Base-by-base conservation (phyloP, 306 rosid genomes). In the Rosa rugosa region DNA sequence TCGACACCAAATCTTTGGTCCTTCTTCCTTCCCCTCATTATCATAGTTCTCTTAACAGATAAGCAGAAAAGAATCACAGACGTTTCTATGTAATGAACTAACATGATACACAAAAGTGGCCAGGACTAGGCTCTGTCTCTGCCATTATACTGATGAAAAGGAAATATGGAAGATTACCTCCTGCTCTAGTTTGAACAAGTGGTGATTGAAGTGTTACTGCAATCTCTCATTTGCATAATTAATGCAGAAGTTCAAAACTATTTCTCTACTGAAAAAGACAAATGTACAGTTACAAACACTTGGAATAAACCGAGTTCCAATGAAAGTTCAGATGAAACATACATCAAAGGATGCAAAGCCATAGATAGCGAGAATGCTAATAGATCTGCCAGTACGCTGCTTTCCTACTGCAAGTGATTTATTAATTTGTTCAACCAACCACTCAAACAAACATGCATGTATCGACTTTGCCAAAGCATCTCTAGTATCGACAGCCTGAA, bases 381-480 rank as follows among this genome's bases (percentile, higher is more conserved):
- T 95, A 42, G 99, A 93, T 95, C 96, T 95, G 83, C 99, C 97
- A 3, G 98, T 95, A 77, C 93, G 88, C 44, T 98, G 88, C 85
- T 95, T 95, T 79, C 99, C 99, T 79, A 91, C 99, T 40, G 92
- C 96, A 81, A 95, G 99, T 56, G 99, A 95, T 86, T 91, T 91
- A 89, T 95, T 95, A 72, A 95, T 95, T 86, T 95, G 99, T 80
- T 93, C 97, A 66, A 95, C 96, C 86, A 95, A 78, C 99, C 99
- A 95, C 73, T 95, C 99, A 88, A 93, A 95, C 77, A 95, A 77
- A 79, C 94, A 91, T 44, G 98, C 90, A 81, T 95, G 93, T 66
- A 95, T 87, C 78, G 98, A 95, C 90, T 95, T 95, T 9, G 99
- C 97, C 92, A 95, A 88, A 83, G 99, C 99, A 89, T 95, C 99